These are phyloP conservation scores for Pyrenochaeta sp. DNA, from an alignment of 2,329 filamentous ascomycete genomes.

Conservation along the genomic window DNA sequence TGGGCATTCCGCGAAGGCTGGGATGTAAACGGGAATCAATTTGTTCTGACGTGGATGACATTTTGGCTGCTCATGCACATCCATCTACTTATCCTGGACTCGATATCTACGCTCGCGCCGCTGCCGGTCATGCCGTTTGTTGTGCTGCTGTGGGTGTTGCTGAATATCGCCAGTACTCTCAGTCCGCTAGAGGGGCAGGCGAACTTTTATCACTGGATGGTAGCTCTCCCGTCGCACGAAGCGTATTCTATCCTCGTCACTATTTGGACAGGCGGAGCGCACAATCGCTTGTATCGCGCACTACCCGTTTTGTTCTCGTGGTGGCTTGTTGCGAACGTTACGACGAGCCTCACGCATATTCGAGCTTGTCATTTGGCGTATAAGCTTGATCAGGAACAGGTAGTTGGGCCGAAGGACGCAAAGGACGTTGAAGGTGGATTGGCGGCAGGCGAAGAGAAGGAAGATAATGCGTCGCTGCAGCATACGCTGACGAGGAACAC, in stretches of 20 bases:
- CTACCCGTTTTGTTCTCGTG: conserved; percentile 56
- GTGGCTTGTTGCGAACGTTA: conserved; percentile 41
- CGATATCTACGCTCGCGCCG: conserved; percentile 54
- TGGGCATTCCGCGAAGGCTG: conserved; percentile 56
- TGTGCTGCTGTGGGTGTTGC: conserved; percentile 55
- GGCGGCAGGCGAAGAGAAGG: not conserved
- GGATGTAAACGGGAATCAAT: conserved; percentile 52
- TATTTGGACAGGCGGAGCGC: conserved; percentile 56
- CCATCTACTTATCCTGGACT: conserved; percentile 57
- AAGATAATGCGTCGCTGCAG: conserved; percentile 4
- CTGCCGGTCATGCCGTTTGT: conserved; percentile 55
- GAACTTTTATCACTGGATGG: conserved; percentile 53
- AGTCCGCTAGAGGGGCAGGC: conserved; percentile 55
- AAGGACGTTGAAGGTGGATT: conserved; percentile 11
- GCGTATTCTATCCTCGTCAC: conserved; percentile 54
- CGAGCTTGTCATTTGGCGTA: conserved; percentile 35
- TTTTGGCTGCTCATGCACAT: conserved; percentile 57
- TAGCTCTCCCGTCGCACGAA: conserved; percentile 53
- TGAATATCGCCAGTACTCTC: conserved; percentile 55
- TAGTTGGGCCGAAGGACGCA: not conserved
- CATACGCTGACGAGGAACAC: conserved; percentile 3
- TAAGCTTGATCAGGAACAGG: conserved; percentile 13
- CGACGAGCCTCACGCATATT: conserved; percentile 26
- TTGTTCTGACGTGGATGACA: conserved; percentile 54
- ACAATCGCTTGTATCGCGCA: conserved; percentile 50